Percentiles rank a stretch among this genome's conserved stretches.
Conservation (phyloP, 2,329 filamentous ascomycete genomes). For the Fusarium mundagurra region DNA sequence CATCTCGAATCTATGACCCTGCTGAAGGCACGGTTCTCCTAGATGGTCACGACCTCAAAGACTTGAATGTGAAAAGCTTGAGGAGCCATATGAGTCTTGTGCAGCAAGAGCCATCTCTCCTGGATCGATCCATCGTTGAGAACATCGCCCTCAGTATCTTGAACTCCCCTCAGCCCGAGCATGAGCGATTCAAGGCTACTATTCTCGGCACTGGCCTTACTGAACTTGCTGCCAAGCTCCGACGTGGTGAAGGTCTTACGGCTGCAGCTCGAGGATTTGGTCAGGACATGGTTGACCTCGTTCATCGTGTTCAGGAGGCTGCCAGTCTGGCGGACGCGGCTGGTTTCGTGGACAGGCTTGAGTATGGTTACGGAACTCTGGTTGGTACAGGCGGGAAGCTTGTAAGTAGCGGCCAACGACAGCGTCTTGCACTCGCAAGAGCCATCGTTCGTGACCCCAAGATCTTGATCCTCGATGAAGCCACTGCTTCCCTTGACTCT, state of each 20-base stretch:
- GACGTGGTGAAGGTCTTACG: conserved; percentile 60
- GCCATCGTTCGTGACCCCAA: conserved; percentile 66
- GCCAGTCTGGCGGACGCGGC: conserved; percentile 68
- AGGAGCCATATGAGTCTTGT: conserved; percentile 56
- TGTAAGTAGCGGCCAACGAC: conserved; percentile 69
- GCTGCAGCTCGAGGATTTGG: conserved; percentile 56
- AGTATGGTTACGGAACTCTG: conserved; percentile 63
- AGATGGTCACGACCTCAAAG: conserved; percentile 58
- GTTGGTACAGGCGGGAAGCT: conserved; percentile 65
- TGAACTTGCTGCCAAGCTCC: conserved; percentile 61
- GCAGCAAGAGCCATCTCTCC: conserved; percentile 57
- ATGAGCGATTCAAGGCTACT: conserved; percentile 53
- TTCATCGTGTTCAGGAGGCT: conserved; percentile 60
- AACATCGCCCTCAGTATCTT: conserved; percentile 63
- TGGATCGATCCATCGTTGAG: conserved; percentile 59
- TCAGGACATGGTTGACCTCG: conserved; percentile 59
- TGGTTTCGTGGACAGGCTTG: conserved; percentile 62
- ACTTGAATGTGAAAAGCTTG: conserved; percentile 57
- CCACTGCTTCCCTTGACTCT: conserved; percentile 69
- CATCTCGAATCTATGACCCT: conserved; percentile 68
- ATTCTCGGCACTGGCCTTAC: conserved; percentile 61
- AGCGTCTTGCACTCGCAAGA: conserved; percentile 67
- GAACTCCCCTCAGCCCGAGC: conserved; percentile 53
- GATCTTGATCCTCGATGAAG: conserved; percentile 70
- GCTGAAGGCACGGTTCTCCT: conserved; percentile 57